These are phyloP conservation scores for Hyphodiscus sp. DNA, from an alignment of 2,329 filamentous ascomycete genomes.

Conservation along the genomic window DNA sequence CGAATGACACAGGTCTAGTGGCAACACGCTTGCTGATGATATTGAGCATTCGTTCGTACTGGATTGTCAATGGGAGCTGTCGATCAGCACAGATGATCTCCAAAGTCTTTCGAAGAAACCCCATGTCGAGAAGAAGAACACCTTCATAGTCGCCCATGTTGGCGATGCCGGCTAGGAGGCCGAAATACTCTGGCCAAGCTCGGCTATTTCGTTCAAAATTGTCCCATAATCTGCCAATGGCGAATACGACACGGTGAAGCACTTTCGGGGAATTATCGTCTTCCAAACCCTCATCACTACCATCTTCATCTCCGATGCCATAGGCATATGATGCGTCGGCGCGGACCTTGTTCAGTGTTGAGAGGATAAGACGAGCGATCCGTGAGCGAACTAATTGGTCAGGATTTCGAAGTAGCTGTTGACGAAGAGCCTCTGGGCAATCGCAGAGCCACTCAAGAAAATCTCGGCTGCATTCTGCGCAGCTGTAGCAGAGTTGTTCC, in stretches of 20 bases:
- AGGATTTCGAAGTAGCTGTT: conserved; percentile 56
- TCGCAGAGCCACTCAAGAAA: conserved; percentile 55
- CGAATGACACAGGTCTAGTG: conserved; percentile 47
- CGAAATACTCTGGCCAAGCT: conserved; percentile 73
- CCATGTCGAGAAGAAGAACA: conserved; percentile 50
- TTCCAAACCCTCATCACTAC: conserved; percentile 24
- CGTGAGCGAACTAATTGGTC: conserved; percentile 49
- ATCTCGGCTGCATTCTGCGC: conserved; percentile 49
- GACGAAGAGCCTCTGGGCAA: conserved; percentile 52
- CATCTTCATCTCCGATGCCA: conserved; percentile 27
- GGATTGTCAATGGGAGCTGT: conserved; percentile 26
- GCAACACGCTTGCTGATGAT: conserved; percentile 44
- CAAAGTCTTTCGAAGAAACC: conserved; percentile 47
- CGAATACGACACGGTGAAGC: conserved; percentile 30
- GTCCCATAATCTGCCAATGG: conserved; percentile 53
- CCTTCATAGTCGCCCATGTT: conserved; percentile 53
- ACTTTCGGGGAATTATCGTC: conserved; percentile 25
- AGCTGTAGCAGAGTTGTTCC: conserved; percentile 41
- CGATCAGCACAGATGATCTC: conserved; percentile 29
- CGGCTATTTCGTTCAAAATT: conserved; percentile 55
- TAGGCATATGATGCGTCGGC: conserved; percentile 42
- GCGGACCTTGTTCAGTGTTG: conserved; percentile 47
- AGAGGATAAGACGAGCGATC: conserved; percentile 44
- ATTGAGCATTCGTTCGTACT: conserved; percentile 50
- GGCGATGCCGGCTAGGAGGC: conserved; percentile 61